Evolutionary conservation across 257 asterid genomes (phyloP), one percentile per base, ranked within the genome.

Genomic region (Nicotiana tomentosiformis): DNA sequence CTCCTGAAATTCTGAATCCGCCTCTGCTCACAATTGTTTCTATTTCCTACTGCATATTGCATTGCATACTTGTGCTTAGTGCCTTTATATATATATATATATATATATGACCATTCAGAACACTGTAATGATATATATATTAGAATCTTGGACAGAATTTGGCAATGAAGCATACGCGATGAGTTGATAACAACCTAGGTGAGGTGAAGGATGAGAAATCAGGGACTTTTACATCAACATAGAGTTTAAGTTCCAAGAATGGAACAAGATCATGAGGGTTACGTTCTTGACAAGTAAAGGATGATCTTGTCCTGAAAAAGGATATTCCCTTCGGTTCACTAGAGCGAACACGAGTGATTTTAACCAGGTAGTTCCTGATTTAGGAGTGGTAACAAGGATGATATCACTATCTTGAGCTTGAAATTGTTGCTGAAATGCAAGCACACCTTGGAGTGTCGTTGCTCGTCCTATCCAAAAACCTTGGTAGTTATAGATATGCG

Each of bases 331-430:
- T 26, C 85, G 77, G 17, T 84, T 82, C 6, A 82, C 2, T 26
- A 82, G 5, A 55, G 30, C 4, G 3, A 77, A 82, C 16, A 77
- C 5, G 12, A 85, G 29, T 1, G 83, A 80, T 56, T 77, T 77
- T 30, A 56, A 58, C 17, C 49, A 8, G 18, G 2, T 8, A 0
- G 16, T 4, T 26, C 90, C 90, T 12, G 92, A 92, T 82, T 92
- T 92, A 10, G 96, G 93, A 26, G 85, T 56, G 66, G 94, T 85
- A 14, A 84, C 90, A 14, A 92, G 90, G 8, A 92, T 65, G 51
- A 90, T 18, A 69, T 92, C 94, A 32, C 78, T 53, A 1, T 51
- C 20, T 82, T 81, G 86, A 23, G 81, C 82, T 5, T 68, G 80
- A 79, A 92, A 92, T 77, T 86, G 84, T 10, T 84, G 78, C 14